phyloP scores from a whole-genome alignment of 2,329 filamentous ascomycete genomes.

The Fusarium camptoceras region DNA sequence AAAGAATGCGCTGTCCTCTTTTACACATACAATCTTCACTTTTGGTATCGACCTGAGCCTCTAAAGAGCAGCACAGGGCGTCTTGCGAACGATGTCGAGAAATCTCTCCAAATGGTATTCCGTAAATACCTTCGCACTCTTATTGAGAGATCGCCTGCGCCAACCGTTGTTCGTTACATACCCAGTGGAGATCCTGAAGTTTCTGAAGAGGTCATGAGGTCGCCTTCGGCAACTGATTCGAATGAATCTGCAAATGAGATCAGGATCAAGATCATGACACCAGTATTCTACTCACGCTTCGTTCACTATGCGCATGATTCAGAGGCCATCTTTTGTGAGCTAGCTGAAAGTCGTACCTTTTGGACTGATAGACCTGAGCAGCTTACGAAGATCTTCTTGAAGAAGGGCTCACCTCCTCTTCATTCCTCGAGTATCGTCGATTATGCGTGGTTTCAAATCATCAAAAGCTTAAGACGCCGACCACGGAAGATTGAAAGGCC shows the following conservation, averaged over 20 bases:
- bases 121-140: constrained; percentile 61
- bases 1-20: constrained; percentile 70
- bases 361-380: constrained; percentile 66
- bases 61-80: constrained; percentile 66
- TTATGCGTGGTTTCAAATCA: constrained; percentile 57
- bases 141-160: constrained; percentile 58
- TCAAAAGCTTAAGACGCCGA: constrained; percentile 57
- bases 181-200: constrained; percentile 60
- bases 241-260: constrained; percentile 52
- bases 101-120: constrained; percentile 60
- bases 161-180: constrained; percentile 65
- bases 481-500: constrained; percentile 57
- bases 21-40: constrained; percentile 67
- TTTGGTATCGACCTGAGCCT: constrained; percentile 75
- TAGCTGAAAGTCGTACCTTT: constrained; percentile 69
- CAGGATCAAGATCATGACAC: constrained; percentile 70
- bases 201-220: constrained; percentile 54
- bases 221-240: constrained; percentile 42
- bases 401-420: constrained; percentile 53
- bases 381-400: constrained; percentile 60
- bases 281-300: constrained; percentile 75
- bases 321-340: constrained; percentile 71
- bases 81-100: constrained; percentile 63
- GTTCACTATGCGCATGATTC: constrained; percentile 71
- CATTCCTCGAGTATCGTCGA: constrained; percentile 53